Evolutionary conservation across 2,329 filamentous ascomycete genomes (phyloP), one percentile per base, ranked within the genome.

Genomic region (Fusarium virguliforme): DNA sequence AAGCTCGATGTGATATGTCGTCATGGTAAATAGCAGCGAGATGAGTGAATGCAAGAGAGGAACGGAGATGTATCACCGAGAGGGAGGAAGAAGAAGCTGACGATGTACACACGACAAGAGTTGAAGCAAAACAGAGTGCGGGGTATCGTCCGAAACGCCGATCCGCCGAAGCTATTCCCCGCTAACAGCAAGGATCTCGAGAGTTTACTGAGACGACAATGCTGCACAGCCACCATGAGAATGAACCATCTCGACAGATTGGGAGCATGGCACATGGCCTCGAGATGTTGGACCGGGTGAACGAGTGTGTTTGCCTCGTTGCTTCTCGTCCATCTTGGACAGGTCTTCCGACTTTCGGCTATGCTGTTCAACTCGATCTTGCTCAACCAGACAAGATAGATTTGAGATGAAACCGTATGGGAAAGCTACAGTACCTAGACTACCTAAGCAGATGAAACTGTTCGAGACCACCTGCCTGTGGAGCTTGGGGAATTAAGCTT

Each of bases 111-210:
- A 40, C 26, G 30, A 48, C 7, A 12, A 22, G 15, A 28, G 37
- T 50, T n/a, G 12, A 38, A 48, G 56, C 28, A 60, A 48, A 15
- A 50, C 6, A 50, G 15, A 57, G 66, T 65, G 73, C 67, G 69
- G 73, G 67, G 65, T 60, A 68, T 46, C 62, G 55, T 61, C 48
- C 40, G 61, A 57, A 69, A 69, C 59, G 67, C 73, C 71, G 73
- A 73, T 60, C 57, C 37, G 43, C 69, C 69, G 65, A 72, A 56
- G 66, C 30, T 48, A 63, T 70, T 18, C 68, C 56, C 69, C 68
- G 48, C 43, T 67, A 40, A 53, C 61, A 40, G 40, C 43, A 18
- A 38, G 37, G n/a, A 28, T n/a, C 26, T 50, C 4, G 34, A 57
- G 18, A 10, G 13, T 40, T 41, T 50, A 67, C 56, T 69, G 69